A percentile compares a stretch with the other conserved stretches of the same genome.
phyloP scores from a whole-genome alignment of 164 flowering plant genomes.

The Chloranthus sessilifolius region DNA sequence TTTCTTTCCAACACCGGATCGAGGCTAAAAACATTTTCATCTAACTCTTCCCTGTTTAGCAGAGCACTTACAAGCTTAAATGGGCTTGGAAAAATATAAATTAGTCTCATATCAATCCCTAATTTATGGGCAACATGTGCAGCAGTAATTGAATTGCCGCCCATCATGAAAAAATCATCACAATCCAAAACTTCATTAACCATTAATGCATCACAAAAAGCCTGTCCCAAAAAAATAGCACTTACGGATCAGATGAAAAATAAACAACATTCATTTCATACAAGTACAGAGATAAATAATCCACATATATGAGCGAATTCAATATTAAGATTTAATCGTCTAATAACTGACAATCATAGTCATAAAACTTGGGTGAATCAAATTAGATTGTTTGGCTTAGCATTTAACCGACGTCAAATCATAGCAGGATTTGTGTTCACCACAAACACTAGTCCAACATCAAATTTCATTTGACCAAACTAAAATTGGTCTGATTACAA shows the following conservation, averaged over 20 bases:
- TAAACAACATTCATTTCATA: neutral
- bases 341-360: too few relatives aligned
- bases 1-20: constrained; percentile 17
- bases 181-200: constrained; percentile 44
- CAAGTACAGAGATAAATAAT: neutral
- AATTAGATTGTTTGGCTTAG: too few relatives aligned
- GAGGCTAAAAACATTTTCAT: constrained; percentile 4
- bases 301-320: too few relatives aligned
- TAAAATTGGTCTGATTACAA: too few relatives aligned
- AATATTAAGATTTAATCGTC: neutral
- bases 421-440: too few relatives aligned
- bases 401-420: too few relatives aligned
- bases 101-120: constrained; percentile 67
- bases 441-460: too few relatives aligned
- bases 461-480: too few relatives aligned
- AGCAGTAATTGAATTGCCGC: constrained; percentile 86
- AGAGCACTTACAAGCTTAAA: constrained; percentile 48
- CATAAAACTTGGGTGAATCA: too few relatives aligned
- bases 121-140: constrained; percentile 70
- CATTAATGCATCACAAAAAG: constrained; percentile 60
- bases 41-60: constrained; percentile 20
- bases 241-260: neutral
- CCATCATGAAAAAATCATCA: constrained; percentile 81
- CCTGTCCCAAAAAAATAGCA: constrained; percentile 31
- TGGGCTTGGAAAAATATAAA: constrained; percentile 67